A percentile compares a stretch with the other conserved stretches of the same genome.
Evolutionary conservation across 192 early-diverging fungal species (phyloP).

Genomic region (Allomyces javanicus): DNA sequence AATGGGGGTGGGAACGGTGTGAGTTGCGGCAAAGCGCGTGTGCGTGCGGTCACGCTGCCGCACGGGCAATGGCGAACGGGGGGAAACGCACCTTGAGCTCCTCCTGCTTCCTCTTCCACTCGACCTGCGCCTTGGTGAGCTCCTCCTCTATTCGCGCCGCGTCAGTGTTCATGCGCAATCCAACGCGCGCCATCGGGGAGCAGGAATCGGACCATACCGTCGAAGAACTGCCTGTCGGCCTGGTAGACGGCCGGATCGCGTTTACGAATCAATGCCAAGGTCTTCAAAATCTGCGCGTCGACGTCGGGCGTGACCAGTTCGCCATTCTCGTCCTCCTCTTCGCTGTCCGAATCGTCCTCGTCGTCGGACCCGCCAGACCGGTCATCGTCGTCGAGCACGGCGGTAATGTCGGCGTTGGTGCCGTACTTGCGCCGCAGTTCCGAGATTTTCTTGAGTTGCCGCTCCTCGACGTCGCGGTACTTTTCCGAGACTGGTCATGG

Average conservation of each 20-base stretch:
- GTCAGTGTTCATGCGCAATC: no score
- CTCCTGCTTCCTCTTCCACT: conserved; percentile 47
- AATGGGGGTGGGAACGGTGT: no score
- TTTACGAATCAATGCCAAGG: conserved; percentile 55
- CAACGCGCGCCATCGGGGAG: no score
- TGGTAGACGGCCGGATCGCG: conserved; percentile 74
- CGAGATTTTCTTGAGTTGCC: conserved; percentile 9
- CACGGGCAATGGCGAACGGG: no score
- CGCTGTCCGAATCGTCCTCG: conserved; percentile 25
- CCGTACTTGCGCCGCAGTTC: conserved; percentile 21
- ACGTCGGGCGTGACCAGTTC: conserved; percentile 70
- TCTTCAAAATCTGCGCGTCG: conserved; percentile 84
- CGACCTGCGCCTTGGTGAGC: conserved; percentile 29
- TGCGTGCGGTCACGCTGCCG: no score
- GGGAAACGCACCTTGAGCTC: conserved; percentile 12
- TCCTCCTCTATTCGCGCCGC: conserved; percentile 21
- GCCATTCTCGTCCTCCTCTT: conserved; percentile 59
- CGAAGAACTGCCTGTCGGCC: conserved; percentile 50
- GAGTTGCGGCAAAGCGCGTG: no score
- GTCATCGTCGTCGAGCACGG: neutral
- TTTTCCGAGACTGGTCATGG: conserved; percentile 30
- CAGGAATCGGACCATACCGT: conserved; percentile 5
- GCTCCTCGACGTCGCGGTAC: conserved; percentile 28
- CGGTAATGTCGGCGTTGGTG: conserved; percentile 8
- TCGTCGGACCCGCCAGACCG: conserved; percentile 4